Conservation (phyloP, 257 asterid species). For the Forsythia suspensa region DNA sequence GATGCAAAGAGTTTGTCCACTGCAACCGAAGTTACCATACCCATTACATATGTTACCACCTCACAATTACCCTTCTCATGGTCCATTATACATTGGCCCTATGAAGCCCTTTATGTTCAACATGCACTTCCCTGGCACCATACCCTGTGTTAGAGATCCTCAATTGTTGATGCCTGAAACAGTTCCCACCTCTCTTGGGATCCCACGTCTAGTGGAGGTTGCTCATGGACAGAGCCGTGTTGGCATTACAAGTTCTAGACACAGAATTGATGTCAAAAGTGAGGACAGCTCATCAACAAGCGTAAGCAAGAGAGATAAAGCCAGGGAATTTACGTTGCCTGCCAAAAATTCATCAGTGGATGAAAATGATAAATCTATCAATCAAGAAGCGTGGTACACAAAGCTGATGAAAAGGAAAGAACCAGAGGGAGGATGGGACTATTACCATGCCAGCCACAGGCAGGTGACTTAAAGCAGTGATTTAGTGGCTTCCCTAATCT, state of each 20-base stretch:
- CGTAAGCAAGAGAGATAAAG: constrained; percentile 31
- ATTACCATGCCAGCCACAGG: constrained; percentile 41
- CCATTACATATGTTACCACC: constrained; percentile 34
- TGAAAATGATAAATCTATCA: constrained; percentile 24
- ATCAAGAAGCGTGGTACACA: constrained; percentile 36
- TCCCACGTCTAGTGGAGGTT: constrained; percentile 30
- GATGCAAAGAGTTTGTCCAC: constrained; percentile 32
- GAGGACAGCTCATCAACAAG: constrained; percentile 24
- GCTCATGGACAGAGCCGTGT: constrained; percentile 22
- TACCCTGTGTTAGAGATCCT: constrained; percentile 30
- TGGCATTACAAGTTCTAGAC: constrained; percentile 13
- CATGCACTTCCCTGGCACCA: constrained; percentile 15
- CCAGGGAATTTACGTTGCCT: constrained; percentile 31
- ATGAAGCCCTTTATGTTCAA: constrained; percentile 6
- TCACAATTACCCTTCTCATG: constrained; percentile 29
- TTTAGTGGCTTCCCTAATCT: constrained; percentile 28
- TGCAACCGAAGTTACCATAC: constrained; percentile 35
- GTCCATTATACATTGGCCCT: constrained; percentile 34
- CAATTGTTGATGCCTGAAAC: constrained; percentile 17
- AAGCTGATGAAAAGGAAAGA: constrained; percentile 52
- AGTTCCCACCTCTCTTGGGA: constrained; percentile 20
- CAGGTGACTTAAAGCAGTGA: constrained; percentile 31
- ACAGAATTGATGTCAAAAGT: constrained; percentile 23
- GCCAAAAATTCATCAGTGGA: constrained; percentile 23
- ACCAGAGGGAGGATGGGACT: constrained; percentile 49